Evolutionary conservation across 2,329 filamentous ascomycete species (phyloP).

Genomic region (Beauveria rudraprayagi): DNA sequence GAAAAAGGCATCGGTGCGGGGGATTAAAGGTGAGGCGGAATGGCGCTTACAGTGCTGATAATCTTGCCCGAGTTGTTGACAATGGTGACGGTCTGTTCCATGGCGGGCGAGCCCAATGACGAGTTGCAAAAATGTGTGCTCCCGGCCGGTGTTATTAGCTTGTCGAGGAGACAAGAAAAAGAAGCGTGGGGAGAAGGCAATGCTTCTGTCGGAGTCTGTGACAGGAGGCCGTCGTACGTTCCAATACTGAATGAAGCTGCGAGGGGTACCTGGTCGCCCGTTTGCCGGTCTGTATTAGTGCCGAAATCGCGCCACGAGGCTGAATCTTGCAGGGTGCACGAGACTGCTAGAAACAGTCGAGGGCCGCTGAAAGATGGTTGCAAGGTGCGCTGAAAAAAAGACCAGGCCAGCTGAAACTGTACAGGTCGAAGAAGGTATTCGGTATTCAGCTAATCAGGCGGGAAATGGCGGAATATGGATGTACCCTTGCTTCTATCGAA

Average conservation of each 20-base stretch:
- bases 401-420: neutral
- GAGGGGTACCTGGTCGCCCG: too few relatives aligned
- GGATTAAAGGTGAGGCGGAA: neutral
- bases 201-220: neutral
- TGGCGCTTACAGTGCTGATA: conserved; percentile 66
- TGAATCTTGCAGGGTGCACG: neutral
- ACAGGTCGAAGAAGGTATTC: too few relatives aligned
- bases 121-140: neutral
- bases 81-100: conserved; percentile 72
- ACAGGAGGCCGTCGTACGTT: neutral
- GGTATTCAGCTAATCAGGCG: neutral
- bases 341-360: neutral
- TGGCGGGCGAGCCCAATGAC: neutral
- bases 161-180: neutral
- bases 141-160: neutral
- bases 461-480: conserved; percentile 1
- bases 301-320: neutral
- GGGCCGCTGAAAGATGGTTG: neutral
- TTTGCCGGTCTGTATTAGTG: neutral
- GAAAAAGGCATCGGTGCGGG: neutral
- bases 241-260: neutral
- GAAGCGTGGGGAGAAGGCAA: neutral
- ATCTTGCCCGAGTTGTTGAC: conserved; percentile 88
- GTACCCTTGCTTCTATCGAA: neutral
- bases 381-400: neutral